These are phyloP conservation scores for Fusarium sp. DNA, from an alignment of 2,329 filamentous ascomycete genomes.

Conservation along the genomic window DNA sequence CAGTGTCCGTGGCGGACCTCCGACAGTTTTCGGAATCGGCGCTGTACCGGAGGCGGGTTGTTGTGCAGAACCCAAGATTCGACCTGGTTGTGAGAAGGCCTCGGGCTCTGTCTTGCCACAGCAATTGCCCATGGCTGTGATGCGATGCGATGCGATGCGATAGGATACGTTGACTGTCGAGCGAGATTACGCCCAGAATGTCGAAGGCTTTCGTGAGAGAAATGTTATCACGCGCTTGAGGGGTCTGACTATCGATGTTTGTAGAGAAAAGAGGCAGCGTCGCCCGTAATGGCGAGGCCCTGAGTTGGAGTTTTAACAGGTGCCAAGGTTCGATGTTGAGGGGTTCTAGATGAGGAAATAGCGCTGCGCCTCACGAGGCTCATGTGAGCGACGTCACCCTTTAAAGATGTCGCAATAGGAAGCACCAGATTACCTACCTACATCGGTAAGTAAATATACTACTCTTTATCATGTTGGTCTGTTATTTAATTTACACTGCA, in stretches of 20 bases:
- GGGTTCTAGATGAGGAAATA: conserved; percentile 9
- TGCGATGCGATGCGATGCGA: neutral
- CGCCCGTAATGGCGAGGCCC: conserved; percentile 19
- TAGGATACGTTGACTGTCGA: neutral
- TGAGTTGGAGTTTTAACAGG: conserved; percentile 3
- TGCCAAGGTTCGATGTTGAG: conserved; percentile 30
- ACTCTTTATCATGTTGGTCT: neutral
- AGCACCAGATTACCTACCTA: too few relatives aligned
- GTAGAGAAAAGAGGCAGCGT: conserved; percentile 1
- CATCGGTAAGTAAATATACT: too few relatives aligned
- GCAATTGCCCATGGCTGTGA: conserved; percentile 77
- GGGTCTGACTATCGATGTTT: neutral
- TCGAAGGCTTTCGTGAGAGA: neutral
- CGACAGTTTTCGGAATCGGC: conserved; percentile 62
- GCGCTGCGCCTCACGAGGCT: conserved; percentile 28
- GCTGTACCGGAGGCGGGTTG: conserved; percentile 59
- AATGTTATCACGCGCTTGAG: neutral
- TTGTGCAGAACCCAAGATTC: conserved; percentile 68
- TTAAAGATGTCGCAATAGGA: neutral
- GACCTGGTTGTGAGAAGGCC: conserved; percentile 76
- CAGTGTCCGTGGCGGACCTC: conserved; percentile 69
- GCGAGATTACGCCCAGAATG: neutral
- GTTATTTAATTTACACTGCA: neutral
- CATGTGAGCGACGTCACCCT: conserved; percentile 30
- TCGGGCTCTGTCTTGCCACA: conserved; percentile 81